phyloP scores from a whole-genome alignment of 768 basidiomycete genomes.

The Suillus clintonianus region DNA sequence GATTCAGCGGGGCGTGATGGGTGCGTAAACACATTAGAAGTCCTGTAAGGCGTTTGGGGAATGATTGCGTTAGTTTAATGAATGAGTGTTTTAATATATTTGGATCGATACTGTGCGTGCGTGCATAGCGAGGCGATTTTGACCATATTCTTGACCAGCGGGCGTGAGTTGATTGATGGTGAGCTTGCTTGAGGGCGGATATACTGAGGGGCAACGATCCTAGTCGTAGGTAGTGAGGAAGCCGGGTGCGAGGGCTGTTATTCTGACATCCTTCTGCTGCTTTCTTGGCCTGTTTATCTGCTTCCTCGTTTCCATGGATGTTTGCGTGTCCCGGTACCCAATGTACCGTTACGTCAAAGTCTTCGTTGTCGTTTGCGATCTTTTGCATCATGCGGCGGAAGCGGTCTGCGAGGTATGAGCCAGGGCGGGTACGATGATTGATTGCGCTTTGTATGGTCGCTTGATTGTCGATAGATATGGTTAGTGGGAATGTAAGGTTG shows the following conservation, averaged over 20 bases:
- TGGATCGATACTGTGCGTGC: background rate
- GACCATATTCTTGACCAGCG: background rate
- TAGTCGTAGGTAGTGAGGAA: background rate
- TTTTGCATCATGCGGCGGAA: too few relatives aligned
- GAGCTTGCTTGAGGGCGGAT: background rate
- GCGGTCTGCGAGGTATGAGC: too few relatives aligned
- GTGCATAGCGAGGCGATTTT: background rate
- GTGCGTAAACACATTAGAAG: constrained; percentile 33
- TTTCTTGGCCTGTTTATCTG: background rate
- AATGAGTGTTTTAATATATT: background rate
- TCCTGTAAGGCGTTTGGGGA: constrained; percentile 17
- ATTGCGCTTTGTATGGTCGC: too few relatives aligned
- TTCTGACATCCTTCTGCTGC: background rate
- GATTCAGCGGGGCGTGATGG: constrained; percentile 30
- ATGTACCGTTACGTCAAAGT: background rate
- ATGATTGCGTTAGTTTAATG: background rate
- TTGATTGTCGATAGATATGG: too few relatives aligned
- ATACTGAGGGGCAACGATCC: background rate
- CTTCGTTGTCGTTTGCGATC: too few relatives aligned
- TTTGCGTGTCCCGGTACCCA: background rate
- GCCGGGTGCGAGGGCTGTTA: background rate
- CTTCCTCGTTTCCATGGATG: too few relatives aligned
- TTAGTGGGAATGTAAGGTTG: too few relatives aligned
- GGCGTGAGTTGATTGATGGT: background rate
- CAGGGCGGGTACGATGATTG: too few relatives aligned